A percentile compares a stretch with the other conserved stretches of the same genome.
Evolutionary conservation across 768 basidiomycete genomes (phyloP).

Genomic region (Punctularia strigosozonata): DNA sequence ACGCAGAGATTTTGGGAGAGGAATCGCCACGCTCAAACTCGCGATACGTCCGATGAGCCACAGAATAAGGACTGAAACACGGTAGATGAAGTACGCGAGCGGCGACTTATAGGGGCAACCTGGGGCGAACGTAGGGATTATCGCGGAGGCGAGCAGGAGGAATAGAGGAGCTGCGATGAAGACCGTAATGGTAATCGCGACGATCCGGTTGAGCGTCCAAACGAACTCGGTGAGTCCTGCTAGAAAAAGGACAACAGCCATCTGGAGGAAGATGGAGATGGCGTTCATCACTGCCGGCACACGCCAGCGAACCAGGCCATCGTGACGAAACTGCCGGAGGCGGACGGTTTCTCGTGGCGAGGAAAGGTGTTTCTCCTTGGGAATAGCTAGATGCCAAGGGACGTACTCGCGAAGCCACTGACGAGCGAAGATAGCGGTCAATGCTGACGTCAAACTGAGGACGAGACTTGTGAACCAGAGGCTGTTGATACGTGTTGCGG

Average conservation of each 20-base stretch:
- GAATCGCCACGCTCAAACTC: too few species aligned
- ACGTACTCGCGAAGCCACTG: too few species aligned
- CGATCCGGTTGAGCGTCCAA: background rate
- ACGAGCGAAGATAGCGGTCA: slow-evolving; percentile 11
- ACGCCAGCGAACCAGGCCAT: slow-evolving; percentile 7
- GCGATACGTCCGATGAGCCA: too few species aligned
- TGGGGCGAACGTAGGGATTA: background rate
- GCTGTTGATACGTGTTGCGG: slow-evolving; percentile 8
- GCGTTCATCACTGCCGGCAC: slow-evolving; percentile 5
- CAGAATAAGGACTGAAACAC: too few species aligned
- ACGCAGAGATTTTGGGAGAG: too few species aligned
- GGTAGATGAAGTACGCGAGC: too few species aligned
- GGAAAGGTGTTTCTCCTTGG: too few species aligned
- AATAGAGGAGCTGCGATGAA: background rate
- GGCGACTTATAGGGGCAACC: too few species aligned
- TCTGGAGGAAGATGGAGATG: slow-evolving; percentile 6
- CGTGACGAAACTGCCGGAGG: slow-evolving; percentile 6
- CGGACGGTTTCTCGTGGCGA: slow-evolving; percentile 6
- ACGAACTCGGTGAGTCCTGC: slow-evolving; percentile 4
- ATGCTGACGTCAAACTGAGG: slow-evolving; percentile 10
- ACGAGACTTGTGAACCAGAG: slow-evolving; percentile 12
- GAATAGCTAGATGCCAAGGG: too few species aligned
- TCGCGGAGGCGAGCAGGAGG: background rate
- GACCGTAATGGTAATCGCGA: background rate
- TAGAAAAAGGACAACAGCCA: slow-evolving; percentile 8